Evolutionary conservation across 2,329 filamentous ascomycete species (phyloP).

Genomic region (Tricladium varicosporioides): DNA sequence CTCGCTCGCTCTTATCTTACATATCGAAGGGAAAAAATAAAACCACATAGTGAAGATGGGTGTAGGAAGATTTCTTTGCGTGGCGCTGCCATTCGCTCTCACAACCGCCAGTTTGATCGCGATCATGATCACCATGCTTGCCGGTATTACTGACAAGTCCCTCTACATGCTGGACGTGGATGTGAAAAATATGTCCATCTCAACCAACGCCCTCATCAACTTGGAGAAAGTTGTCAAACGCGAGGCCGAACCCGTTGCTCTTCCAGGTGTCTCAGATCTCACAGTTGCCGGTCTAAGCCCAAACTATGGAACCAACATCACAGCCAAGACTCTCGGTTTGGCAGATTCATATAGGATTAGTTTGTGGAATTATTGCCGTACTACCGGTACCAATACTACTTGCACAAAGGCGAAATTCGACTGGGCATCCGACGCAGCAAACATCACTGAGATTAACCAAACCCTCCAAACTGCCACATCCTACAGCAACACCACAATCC

Average conservation of each 20-base stretch:
- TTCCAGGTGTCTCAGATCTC: constrained; percentile 12
- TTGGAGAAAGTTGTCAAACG: constrained; percentile 17
- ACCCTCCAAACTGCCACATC: constrained; percentile 43
- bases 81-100: constrained; percentile 80
- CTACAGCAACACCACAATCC: constrained; percentile 60
- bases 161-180: constrained; percentile 62
- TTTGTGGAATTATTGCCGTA: constrained; percentile 85
- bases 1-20: neutral
- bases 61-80: constrained; percentile 78
- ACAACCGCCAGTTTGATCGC: constrained; percentile 76
- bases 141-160: constrained; percentile 54
- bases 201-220: constrained; percentile 25
- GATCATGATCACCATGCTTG: constrained; percentile 55
- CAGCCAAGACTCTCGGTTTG: constrained; percentile 53
- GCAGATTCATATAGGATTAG: constrained; percentile 76
- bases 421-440: constrained; percentile 74
- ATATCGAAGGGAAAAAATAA: neutral
- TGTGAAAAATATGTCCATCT: constrained; percentile 52
- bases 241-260: constrained; percentile 1
- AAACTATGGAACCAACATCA: constrained; percentile 47
- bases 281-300: constrained; percentile 32
- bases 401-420: constrained; percentile 72
- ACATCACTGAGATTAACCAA: constrained; percentile 60
- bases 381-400: constrained; percentile 45
- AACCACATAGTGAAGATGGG: constrained; percentile 50